phyloP scores from a whole-genome alignment of 768 basidiomycete species.

The Russula olivacea region DNA sequence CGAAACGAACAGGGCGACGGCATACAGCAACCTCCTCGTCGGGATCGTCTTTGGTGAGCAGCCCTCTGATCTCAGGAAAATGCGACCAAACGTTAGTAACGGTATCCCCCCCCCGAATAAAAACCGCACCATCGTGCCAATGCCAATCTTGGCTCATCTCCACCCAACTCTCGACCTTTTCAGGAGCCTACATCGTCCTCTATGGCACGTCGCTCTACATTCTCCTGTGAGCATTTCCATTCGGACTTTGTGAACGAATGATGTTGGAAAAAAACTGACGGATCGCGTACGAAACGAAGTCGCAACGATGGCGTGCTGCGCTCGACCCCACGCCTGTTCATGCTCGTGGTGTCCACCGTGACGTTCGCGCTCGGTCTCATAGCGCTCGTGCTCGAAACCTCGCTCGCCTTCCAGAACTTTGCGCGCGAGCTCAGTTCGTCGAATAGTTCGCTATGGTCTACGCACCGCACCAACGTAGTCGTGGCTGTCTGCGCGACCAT shows the following conservation, averaged over 20 bases:
- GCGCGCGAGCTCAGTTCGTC: background rate
- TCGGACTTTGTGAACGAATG: too few species aligned
- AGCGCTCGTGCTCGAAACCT: constrained; percentile 13
- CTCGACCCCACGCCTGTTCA: constrained; percentile 12
- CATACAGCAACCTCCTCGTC: constrained; percentile 9
- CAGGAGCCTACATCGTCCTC: constrained; percentile 11
- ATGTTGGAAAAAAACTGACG: background rate
- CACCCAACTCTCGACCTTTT: background rate
- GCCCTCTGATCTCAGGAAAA: too few species aligned
- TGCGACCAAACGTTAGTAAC: background rate
- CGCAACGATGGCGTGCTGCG: constrained; percentile 2
- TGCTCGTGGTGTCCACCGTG: constrained; percentile 12
- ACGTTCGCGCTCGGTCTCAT: constrained; percentile 12
- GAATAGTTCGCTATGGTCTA: background rate
- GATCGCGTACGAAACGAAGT: background rate
- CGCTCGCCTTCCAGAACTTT: constrained; percentile 8
- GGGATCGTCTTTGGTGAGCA: constrained; percentile 18
- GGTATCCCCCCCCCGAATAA: background rate
- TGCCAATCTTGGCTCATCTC: background rate
- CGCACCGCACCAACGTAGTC: background rate
- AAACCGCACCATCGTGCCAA: background rate
- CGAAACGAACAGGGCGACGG: background rate
- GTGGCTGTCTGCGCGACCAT: constrained; percentile 6
- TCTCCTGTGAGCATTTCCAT: constrained; percentile 11
- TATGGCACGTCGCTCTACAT: constrained; percentile 16